A percentile compares a stretch with the other conserved stretches of the same genome.
Conservation (phyloP, 345 rosid genomes). For the Melaleuca alternifolia region DNA sequence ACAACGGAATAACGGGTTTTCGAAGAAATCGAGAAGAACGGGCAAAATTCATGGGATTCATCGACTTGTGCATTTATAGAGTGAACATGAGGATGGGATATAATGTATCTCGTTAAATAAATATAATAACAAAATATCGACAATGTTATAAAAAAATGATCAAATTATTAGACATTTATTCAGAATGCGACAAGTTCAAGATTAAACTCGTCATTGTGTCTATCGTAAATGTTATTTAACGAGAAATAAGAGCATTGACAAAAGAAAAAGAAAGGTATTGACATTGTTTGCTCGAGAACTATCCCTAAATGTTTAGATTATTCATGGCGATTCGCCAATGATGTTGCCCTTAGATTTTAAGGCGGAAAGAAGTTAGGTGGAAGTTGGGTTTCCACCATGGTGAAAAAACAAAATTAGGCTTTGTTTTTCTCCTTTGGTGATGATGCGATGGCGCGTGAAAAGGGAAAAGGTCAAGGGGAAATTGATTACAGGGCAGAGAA, state of each 20-base stretch:
- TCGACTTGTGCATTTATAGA: background rate
- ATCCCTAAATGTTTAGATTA: background rate
- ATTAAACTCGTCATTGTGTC: background rate
- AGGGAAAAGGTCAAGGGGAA: background rate
- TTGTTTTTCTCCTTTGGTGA: background rate
- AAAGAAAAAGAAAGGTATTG: too few relatives aligned
- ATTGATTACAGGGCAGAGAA: background rate
- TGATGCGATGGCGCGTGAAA: background rate
- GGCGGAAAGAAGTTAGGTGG: background rate
- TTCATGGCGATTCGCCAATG: background rate
- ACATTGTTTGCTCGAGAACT: background rate
- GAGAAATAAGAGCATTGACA: too few relatives aligned
- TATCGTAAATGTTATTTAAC: too few relatives aligned
- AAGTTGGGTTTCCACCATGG: background rate
- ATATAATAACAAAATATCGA: background rate
- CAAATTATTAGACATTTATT: background rate
- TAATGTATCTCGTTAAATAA: background rate
- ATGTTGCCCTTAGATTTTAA: too few relatives aligned
- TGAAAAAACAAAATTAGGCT: too few relatives aligned
- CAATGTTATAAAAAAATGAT: background rate
- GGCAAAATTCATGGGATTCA: background rate
- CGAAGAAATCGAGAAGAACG: background rate
- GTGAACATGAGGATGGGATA: background rate
- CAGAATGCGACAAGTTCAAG: background rate
- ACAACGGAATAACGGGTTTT: background rate